Conservation (phyloP, 805 yeast species). For the Lachancea nothofagi region DNA sequence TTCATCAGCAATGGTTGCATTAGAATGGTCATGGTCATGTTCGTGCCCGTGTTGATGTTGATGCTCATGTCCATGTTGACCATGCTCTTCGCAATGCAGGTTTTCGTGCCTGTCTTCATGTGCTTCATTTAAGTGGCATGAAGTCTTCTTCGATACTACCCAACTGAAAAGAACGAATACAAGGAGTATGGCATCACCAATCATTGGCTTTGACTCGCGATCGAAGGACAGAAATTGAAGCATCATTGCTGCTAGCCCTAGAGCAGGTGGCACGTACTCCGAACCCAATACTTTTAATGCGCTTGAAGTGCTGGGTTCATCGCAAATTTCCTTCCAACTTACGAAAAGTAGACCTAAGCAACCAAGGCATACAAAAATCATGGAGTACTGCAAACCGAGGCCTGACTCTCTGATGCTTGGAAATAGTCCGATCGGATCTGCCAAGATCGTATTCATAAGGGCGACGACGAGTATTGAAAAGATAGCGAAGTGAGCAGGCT, state of each 20-base stretch:
- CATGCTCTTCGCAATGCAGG: neutral
- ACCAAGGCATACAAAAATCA: slow-evolving; percentile 31
- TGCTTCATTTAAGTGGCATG: neutral
- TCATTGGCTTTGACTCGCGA: slow-evolving; percentile 12
- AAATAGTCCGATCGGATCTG: neutral
- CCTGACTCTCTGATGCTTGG: slow-evolving; percentile 4
- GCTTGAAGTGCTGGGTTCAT: slow-evolving; percentile 8
- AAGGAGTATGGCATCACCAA: slow-evolving; percentile 15
- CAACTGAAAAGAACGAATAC: slow-evolving; percentile 15
- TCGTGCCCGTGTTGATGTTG: slow-evolving; percentile 9
- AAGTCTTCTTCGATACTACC: slow-evolving; percentile 1
- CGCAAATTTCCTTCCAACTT: slow-evolving; percentile 22
- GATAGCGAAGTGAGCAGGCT: slow-evolving; percentile 1
- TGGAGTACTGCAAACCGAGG: slow-evolving; percentile 18
- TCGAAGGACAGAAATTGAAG: slow-evolving; percentile 35
- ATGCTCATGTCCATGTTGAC: slow-evolving; percentile 3
- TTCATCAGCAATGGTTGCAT: neutral
- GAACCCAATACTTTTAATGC: neutral
- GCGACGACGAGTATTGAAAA: neutral
- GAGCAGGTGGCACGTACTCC: slow-evolving; percentile 16
- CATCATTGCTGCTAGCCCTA: slow-evolving; percentile 32
- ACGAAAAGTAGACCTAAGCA: slow-evolving; percentile 25
- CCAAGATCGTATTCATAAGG: slow-evolving; percentile 4
- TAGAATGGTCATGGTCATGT: slow-evolving; percentile 12
- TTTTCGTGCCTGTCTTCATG: neutral